Conservation (phyloP, 1,284 basidiomycete genomes). For the Trametes hirsuta region DNA sequence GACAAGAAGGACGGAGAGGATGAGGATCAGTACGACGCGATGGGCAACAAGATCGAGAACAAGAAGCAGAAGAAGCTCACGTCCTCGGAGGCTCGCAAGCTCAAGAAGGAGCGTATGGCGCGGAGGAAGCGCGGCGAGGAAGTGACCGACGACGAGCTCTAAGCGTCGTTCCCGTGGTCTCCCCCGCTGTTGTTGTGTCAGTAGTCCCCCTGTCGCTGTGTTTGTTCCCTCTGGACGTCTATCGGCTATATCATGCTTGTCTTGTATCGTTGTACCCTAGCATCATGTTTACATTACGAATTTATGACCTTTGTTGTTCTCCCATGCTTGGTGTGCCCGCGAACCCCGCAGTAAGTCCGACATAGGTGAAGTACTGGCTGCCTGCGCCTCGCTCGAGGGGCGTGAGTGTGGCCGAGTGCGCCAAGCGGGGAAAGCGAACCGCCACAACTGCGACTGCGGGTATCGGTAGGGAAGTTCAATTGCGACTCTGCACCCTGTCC, state of each 20-base stretch:
- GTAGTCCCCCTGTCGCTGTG: slow-evolving; percentile 29
- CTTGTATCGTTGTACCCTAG: slow-evolving; percentile 34
- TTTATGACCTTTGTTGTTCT: slow-evolving; percentile 21
- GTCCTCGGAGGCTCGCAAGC: slow-evolving; percentile 82
- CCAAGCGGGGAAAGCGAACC: slow-evolving; percentile 13
- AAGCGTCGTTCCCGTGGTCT: slow-evolving; percentile 30
- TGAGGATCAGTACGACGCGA: slow-evolving; percentile 89
- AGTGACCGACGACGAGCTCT: slow-evolving; percentile 63
- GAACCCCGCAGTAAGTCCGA: background rate
- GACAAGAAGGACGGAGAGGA: slow-evolving; percentile 90
- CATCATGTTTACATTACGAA: slow-evolving; percentile 30
- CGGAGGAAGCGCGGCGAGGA: slow-evolving; percentile 85
- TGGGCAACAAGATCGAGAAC: slow-evolving; percentile 92
- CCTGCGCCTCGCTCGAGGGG: background rate
- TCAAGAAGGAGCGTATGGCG: slow-evolving; percentile 96
- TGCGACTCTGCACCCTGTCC: background rate
- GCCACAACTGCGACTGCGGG: slow-evolving; percentile 8
- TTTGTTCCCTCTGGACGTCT: slow-evolving; percentile 31
- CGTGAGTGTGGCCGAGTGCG: slow-evolving; percentile 7
- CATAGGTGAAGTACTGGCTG: background rate
- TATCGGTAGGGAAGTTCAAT: slow-evolving; percentile 5
- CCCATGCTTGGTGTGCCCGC: background rate
- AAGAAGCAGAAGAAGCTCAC: slow-evolving; percentile 88
- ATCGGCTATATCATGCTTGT: slow-evolving; percentile 27
- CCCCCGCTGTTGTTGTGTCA: slow-evolving; percentile 28